Base-by-base conservation (phyloP, 495 filamentous ascomycete species). In the Apodospora peruviana region DNA sequence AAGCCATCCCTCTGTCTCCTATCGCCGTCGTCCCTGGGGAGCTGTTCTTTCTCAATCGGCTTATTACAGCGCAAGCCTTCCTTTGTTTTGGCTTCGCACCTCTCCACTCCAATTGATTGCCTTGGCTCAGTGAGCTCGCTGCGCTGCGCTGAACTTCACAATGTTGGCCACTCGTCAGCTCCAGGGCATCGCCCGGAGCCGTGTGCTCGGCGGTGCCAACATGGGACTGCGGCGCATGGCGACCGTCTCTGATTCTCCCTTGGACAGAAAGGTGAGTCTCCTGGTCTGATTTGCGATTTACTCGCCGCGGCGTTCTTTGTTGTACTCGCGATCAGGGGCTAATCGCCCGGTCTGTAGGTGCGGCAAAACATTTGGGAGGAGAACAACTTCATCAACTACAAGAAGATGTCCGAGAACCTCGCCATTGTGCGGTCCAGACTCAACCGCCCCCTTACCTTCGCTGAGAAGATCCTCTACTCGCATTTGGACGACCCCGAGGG, bases 371-470 rank as follows among this genome's bases (percentile, higher is more conserved):
- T 72, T 67, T 72, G 71, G 63, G 77, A 80, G 64, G 65, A 73
- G 46, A 56, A 54, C 65, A 79, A 74, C 72, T 80, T 77, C 65
- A 77, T 80, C 70, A 78, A 75, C 70, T 78, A 76, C 68, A 90
- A 87, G 83, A 96, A 96, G 80, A 96, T 97, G 91, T 87, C 85
- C 59, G 89, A 97, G 78, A 97, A 97, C 80, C 83, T 98, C 37
- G 75, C 82, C 56, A 80, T 96, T 66, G 93, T 97, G 55, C 87
- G 94, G 59, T 64, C 71, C 57, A 81, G 93, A 60, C 81, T 98
- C 54, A 93, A 95, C 73, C 83, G 88, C 53, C 93, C 93, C 60
- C 79, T 98, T 48, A 95, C 91, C 57, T 96, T 81, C 72, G 89
- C 90, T 67, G 93, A 98, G 83, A 98, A 98, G 82, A 87, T 98